These are phyloP conservation scores for Leccinellum rugosiceps DNA, from an alignment of 768 basidiomycete genomes.

Conservation along the genomic window DNA sequence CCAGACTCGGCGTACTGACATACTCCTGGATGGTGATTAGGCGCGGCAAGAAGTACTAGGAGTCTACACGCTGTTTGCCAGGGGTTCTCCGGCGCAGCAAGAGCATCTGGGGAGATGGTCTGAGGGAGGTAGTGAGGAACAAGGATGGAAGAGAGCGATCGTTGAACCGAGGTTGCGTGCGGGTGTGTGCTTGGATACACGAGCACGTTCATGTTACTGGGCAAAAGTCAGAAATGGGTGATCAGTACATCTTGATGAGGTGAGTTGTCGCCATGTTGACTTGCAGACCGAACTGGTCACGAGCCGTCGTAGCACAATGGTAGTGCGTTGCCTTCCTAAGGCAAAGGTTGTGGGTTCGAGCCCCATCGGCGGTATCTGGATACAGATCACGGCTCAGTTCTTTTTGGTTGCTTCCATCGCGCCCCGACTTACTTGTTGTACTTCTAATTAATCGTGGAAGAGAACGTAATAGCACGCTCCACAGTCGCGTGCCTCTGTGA, in stretches of 20 bases:
- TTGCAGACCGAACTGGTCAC: too few relatives aligned
- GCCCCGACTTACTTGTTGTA: too few relatives aligned
- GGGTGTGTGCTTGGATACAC: slow-evolving; percentile 66
- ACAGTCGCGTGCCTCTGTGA: too few relatives aligned
- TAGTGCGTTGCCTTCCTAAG: slow-evolving; percentile 40
- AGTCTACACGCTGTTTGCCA: slow-evolving; percentile 77
- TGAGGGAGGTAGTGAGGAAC: slow-evolving; percentile 78
- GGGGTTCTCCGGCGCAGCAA: slow-evolving; percentile 62
- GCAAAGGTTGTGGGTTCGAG: slow-evolving; percentile 39
- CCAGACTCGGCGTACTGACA: slow-evolving; percentile 61
- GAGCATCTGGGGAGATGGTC: slow-evolving; percentile 50
- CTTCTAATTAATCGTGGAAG: too few relatives aligned
- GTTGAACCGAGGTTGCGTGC: slow-evolving; percentile 42
- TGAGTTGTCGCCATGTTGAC: background rate
- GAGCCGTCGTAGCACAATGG: slow-evolving; percentile 40
- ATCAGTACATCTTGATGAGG: background rate
- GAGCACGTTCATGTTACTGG: slow-evolving; percentile 62
- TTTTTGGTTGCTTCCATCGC: slow-evolving; percentile 2
- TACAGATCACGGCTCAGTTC: slow-evolving; percentile 20
- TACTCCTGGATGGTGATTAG: slow-evolving; percentile 43
- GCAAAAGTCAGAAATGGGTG: background rate
- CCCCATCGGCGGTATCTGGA: slow-evolving; percentile 36
- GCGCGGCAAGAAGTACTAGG: slow-evolving; percentile 71
- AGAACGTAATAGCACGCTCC: too few relatives aligned
- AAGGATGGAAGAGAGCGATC: slow-evolving; percentile 55